A percentile compares a stretch with the other conserved stretches of the same genome.
Conservation (phyloP, 192 early-diverging fungal genomes). For the Entrophospora sp. region DNA sequence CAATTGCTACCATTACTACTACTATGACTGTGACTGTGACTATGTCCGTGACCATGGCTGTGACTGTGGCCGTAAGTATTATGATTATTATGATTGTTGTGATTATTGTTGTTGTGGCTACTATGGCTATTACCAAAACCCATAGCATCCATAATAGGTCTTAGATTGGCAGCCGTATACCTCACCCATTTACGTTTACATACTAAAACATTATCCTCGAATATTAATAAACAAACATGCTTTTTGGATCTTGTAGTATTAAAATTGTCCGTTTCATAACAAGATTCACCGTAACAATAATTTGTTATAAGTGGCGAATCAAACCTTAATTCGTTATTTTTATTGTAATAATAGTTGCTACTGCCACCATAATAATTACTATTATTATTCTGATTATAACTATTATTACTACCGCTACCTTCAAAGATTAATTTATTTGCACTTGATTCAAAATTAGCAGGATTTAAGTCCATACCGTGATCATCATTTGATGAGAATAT, state of each 20-base stretch:
- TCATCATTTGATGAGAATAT: conserved; percentile 26
- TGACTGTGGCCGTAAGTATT: no score
- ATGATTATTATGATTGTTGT: no score
- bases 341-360: no score
- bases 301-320: conserved; percentile 38
- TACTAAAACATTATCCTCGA: conserved; percentile 57
- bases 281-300: conserved; percentile 60
- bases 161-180: conserved; percentile 25
- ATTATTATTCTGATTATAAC: no score
- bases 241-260: conserved; percentile 53
- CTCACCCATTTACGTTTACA: conserved; percentile 56
- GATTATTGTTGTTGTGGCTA: no score
- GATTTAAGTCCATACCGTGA: conserved; percentile 42
- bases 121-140: conserved; percentile 18
- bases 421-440: conserved; percentile 49
- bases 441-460: conserved; percentile 49
- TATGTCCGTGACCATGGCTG: no score
- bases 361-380: no score
- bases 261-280: conserved; percentile 52
- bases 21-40: conserved; percentile 3
- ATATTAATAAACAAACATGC: conserved; percentile 53
- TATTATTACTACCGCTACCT: conserved; percentile 14
- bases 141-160: conserved; percentile 26
- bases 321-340: conserved; percentile 10
- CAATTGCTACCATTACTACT: not conserved